These are phyloP conservation scores for Malassezia yamatoensis DNA, from an alignment of 1,284 basidiomycete genomes.

Conservation along the genomic window DNA sequence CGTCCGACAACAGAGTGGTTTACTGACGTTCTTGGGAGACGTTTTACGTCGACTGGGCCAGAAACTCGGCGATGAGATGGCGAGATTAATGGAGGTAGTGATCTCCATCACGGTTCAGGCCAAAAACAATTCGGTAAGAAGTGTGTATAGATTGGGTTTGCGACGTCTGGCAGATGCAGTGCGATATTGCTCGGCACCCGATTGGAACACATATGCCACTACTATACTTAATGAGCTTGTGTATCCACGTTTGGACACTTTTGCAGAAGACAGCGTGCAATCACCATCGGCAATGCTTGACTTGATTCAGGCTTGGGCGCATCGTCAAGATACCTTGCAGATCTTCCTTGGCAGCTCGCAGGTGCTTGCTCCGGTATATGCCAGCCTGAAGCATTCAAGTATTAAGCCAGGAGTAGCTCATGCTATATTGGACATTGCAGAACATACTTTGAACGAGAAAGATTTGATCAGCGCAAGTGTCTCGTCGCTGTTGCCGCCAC, in stretches of 20 bases:
- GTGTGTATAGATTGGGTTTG: conserved; percentile 65
- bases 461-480: conserved; percentile 64
- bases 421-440: conserved; percentile 75
- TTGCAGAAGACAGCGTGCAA: conserved; percentile 82
- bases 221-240: conserved; percentile 65
- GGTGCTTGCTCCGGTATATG: conserved; percentile 67
- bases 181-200: conserved; percentile 56
- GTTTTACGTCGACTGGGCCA: conserved; percentile 39
- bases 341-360: conserved; percentile 63
- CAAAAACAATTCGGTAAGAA: conserved; percentile 12
- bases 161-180: conserved; percentile 84
- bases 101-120: conserved; percentile 38
- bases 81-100: conserved; percentile 26
- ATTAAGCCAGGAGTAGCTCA: conserved; percentile 77
- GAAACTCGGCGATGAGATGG: conserved; percentile 27
- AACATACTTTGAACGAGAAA: conserved; percentile 55
- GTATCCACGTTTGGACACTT: conserved; percentile 64
- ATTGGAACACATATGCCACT: conserved; percentile 64
- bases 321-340: conserved; percentile 57
- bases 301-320: conserved; percentile 71
- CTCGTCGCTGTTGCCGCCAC: conserved; percentile 62
- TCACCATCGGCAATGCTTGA: conserved; percentile 80
- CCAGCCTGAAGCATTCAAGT: conserved; percentile 67
- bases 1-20: conserved; percentile 31
- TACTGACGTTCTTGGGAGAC: conserved; percentile 49